Base-by-base conservation (phyloP, 768 basidiomycete species). In the Russula ochroleuca region DNA sequence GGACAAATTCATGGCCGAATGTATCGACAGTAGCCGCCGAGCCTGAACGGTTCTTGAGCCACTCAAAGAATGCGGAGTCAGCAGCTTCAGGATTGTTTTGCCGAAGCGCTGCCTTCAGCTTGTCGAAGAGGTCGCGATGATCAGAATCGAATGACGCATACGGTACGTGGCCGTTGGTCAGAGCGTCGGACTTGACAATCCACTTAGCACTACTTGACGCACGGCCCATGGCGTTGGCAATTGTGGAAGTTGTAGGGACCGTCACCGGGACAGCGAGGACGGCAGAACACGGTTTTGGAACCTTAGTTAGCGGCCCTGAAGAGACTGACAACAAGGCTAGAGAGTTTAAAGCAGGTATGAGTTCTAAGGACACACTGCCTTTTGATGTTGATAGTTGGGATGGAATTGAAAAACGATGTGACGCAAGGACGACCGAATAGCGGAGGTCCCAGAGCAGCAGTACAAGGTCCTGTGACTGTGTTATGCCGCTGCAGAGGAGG, bases 361-460 rank as follows among this genome's bases (percentile, higher is more conserved):
- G 73, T 9, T 68, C 64, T 14, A 78, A 66, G 5, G 65, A 50
- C 47, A 81, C 72, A 19, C 72, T 56, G 28, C 70, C 68, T 33
- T 74, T 69, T 2, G 72, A 70, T 54, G 71, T 61, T 0, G 75
- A 68, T 17, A 83, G 62, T 23, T 77, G 70, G 1, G 80, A 74
- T 0, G 87, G 84, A 15, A 84, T 70, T 1, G 84, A 72, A 47
- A 87, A 73, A 9, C 73, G 70, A 43, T 85, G 79, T 6, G 79
- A 77, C 2, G 84, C 76, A n/a, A 89, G 76, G 25, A 88, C 74
- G 38, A 87, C 82, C 19, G 83, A 82, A 66, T 85, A 89, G 63
- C 84, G 84, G 23, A 88, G 74, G 66, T 89, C 87, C 86, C 87
- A 88, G 33, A 88, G 71, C 19, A 85, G 81, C 33, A 88, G 72